Conservation (phyloP, 139 green algal species). For the Spirogloea muscicola region DNA sequence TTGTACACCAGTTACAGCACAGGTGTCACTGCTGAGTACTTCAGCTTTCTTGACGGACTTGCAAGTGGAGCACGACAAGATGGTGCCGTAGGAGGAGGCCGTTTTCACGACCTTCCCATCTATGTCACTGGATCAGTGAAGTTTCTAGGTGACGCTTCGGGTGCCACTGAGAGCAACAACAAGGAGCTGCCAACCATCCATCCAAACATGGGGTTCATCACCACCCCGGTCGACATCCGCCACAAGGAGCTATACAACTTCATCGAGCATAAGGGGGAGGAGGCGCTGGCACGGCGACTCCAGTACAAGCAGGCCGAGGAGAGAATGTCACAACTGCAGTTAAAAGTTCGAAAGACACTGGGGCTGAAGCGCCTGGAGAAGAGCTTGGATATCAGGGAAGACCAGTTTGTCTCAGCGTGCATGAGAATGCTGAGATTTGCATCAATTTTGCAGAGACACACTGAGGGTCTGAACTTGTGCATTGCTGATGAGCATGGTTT, state of each 20-base stretch:
- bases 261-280: slow-evolving; percentile 3
- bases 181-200: neutral
- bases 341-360: slow-evolving; percentile 22
- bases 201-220: slow-evolving; percentile 5
- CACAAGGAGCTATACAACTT: slow-evolving; percentile 11
- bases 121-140: neutral
- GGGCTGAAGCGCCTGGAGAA: slow-evolving; percentile 18
- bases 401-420: slow-evolving; percentile 26
- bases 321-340: neutral
- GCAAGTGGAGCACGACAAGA: neutral
- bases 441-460: neutral
- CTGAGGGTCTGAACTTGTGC: slow-evolving; percentile 27
- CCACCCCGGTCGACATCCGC: slow-evolving; percentile 11
- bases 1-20: slow-evolving; percentile 25
- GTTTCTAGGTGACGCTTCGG: too few relatives aligned
- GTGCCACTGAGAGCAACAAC: too few relatives aligned
- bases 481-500: slow-evolving; percentile 32
- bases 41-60: neutral
- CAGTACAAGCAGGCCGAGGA: slow-evolving; percentile 25
- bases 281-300: slow-evolving; percentile 14
- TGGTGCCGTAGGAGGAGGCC: slow-evolving; percentile 8
- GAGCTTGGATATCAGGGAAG: slow-evolving; percentile 1
- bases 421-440: slow-evolving; percentile 25
- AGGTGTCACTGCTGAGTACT: slow-evolving; percentile 12
- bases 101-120: slow-evolving; percentile 37